Evolutionary conservation across 116 monocot genomes (phyloP), one percentile per base, ranked within the genome.

Genomic region (Cymodocea nodosa): DNA sequence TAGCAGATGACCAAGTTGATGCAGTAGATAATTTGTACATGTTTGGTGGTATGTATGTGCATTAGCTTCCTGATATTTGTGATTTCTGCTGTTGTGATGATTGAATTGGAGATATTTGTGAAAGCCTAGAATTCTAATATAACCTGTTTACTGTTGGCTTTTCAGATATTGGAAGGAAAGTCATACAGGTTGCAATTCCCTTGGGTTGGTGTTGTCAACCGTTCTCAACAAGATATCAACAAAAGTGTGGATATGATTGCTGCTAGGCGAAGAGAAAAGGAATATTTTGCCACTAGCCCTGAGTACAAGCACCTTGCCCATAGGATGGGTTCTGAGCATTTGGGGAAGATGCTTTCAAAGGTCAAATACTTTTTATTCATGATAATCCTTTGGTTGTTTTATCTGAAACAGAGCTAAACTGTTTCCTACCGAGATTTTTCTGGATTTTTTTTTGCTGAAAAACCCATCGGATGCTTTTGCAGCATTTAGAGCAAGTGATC

Each of bases 181-280:
- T 35, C 97, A 36, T 97, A 97, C 60, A 77, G 76, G 25, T 73
- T 97, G 22, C 87, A 85, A 54, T 87, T 77, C 67, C 97, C 97
- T 37, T 97, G 97, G 97, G 76, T 97, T 78, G 91, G 91, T 58
- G 85, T 97, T 73, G 97, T 97, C 34, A 97, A 97, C 76, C 97
- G 91, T n/a, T 97, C 97, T 71, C 97, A 97, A 82, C 81, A 82
- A 73, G 97, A 97, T 64, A 97, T 97, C 51, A 97, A 90, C 65
- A 90, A 87, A 76, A 97, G 76, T 69, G 87, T 91, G 59, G 88
- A 97, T 68, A 97, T 90, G 91, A 87, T 90, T 51, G 82, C 88
- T 75, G 97, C 97, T 44, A 72, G 97, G 65, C 90, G 83, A 68
- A 97, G 75, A 65, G 97, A 97, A 73, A 74, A 74, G 36, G 97